phyloP scores from a whole-genome alignment of 1,139 yeast species.

The Lodderomyces oxycetoniae region DNA sequence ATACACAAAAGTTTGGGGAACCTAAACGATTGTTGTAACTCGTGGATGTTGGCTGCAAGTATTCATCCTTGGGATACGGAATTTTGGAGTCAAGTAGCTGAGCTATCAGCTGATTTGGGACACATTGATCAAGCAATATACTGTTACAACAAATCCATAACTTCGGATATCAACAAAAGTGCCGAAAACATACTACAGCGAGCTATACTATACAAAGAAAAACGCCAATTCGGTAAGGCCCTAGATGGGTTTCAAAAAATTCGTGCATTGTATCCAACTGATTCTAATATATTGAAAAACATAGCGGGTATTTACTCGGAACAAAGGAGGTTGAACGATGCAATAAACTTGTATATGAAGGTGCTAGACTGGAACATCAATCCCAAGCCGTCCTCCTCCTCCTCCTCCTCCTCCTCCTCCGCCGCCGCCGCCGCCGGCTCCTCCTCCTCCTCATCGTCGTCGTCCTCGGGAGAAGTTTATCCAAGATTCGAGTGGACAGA shows the following conservation, averaged over 20 bases:
- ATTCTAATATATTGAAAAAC: slow-evolving; percentile 60
- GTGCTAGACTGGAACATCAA: slow-evolving; percentile 56
- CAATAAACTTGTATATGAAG: slow-evolving; percentile 68
- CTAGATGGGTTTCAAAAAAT: slow-evolving; percentile 68
- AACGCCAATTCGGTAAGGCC: slow-evolving; percentile 65
- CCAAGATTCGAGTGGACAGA: slow-evolving; percentile 81
- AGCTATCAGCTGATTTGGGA: slow-evolving; percentile 65
- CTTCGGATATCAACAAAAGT: slow-evolving; percentile 49
- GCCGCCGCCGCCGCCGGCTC: no score
- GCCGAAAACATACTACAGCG: slow-evolving; percentile 54
- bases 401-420: no score
- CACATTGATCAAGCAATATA: slow-evolving; percentile 76
- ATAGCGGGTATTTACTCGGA: slow-evolving; percentile 75
- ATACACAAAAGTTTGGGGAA: slow-evolving; percentile 69
- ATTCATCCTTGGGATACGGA: slow-evolving; percentile 71
- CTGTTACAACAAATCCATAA: slow-evolving; percentile 72
- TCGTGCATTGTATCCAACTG: slow-evolving; percentile 55
- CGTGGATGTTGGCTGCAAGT: slow-evolving; percentile 83
- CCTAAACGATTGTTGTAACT: slow-evolving; percentile 66
- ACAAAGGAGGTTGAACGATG: slow-evolving; percentile 73
- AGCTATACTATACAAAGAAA: slow-evolving; percentile 61
- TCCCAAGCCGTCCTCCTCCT: slow-evolving; percentile 22
- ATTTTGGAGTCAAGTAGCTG: slow-evolving; percentile 84
- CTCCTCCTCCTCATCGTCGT: no score
- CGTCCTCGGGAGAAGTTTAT: slow-evolving; percentile 24